phyloP scores from a whole-genome alignment of 75 land plant species.

The Pinus tabuliformis region DNA sequence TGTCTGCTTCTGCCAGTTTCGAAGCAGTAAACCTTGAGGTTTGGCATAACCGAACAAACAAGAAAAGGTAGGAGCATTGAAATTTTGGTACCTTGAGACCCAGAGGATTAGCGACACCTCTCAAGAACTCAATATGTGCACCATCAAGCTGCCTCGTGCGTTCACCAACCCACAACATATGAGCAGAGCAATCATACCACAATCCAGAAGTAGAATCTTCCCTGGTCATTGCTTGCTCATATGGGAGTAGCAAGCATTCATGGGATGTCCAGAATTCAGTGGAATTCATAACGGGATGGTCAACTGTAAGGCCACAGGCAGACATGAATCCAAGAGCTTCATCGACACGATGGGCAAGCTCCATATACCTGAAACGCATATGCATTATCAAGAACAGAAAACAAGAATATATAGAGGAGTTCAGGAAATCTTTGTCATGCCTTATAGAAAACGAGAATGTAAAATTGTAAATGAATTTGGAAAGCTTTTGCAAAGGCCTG shows the following conservation, averaged over 20 bases:
- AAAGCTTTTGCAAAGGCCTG: too few relatives aligned
- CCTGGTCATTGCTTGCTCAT: slow-evolving; percentile 48
- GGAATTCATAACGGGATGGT: slow-evolving; percentile 25
- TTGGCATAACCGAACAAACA: background rate
- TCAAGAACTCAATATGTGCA: slow-evolving; percentile 63
- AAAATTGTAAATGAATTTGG: too few relatives aligned
- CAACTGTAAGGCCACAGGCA: slow-evolving; percentile 47
- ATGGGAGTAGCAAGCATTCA: slow-evolving; percentile 53
- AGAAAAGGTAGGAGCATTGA: background rate
- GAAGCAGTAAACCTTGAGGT: too few relatives aligned
- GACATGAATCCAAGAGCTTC: slow-evolving; percentile 72
- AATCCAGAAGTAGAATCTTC: slow-evolving; percentile 43
- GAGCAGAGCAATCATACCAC: slow-evolving; percentile 39
- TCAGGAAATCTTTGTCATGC: too few relatives aligned
- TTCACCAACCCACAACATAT: slow-evolving; percentile 55
- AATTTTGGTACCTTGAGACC: slow-evolving; percentile 48
- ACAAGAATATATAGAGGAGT: background rate
- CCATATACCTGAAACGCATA: slow-evolving; percentile 32
- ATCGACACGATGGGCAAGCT: slow-evolving; percentile 64
- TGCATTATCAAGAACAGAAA: background rate
- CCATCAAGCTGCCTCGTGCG: slow-evolving; percentile 70
- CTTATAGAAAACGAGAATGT: too few relatives aligned
- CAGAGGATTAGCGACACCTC: slow-evolving; percentile 64
- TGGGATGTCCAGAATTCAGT: slow-evolving; percentile 44
- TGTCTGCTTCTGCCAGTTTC: too few relatives aligned